Base-by-base conservation (phyloP, 768 basidiomycete genomes). In the Agaricus sinodeliciosus region DNA sequence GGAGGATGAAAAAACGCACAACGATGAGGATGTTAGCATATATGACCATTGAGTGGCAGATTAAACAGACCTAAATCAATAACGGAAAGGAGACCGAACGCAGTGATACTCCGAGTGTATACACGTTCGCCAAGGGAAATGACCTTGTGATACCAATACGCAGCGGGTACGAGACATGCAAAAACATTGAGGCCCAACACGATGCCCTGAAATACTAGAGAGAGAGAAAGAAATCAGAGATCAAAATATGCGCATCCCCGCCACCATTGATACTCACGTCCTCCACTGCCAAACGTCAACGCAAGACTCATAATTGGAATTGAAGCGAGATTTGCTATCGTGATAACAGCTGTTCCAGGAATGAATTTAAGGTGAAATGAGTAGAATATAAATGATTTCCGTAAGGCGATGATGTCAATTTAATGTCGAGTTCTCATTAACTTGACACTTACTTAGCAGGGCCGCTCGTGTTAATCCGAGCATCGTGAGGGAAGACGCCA, bases 111-210 rank as follows among this genome's bases (percentile, higher is more conserved):
- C 25, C 50, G 50, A 16, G 44, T 35, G 22, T 36, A 44, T 15
- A 39, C 34, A 31, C 43, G 28, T 22, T 45, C 34, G 25, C 40
- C 43, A 13, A 36, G 11, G 22, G 37, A 51, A 5, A 51, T 35
- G 36, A 45, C 44, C 37, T 44, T 51, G 36, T 51, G 50, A 5
- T 44, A 39, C 50, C 42, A 53, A 26, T 46, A 53, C 46, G 51
- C 51, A n/a, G 44, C 44, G 13, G 51, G 51, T 43, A 53, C 44
- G n/a, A 46, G 36, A 11, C 34, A 53, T 39, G 51, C 43, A n/a
- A 46, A 46, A 11, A 43, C 37, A 15, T 47, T 41, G 44, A 53
- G 36, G 18, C 51, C 44, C 36, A 53, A 37, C 18, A 46, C 11
- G 18, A 46, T 19, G 43, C 9, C n/a, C 39, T 53, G 36, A 16